Evolutionary conservation across 23 red algal genomes (phyloP), one percentile per base, ranked within the genome.

Genomic region (Gracilaria gracilis): DNA sequence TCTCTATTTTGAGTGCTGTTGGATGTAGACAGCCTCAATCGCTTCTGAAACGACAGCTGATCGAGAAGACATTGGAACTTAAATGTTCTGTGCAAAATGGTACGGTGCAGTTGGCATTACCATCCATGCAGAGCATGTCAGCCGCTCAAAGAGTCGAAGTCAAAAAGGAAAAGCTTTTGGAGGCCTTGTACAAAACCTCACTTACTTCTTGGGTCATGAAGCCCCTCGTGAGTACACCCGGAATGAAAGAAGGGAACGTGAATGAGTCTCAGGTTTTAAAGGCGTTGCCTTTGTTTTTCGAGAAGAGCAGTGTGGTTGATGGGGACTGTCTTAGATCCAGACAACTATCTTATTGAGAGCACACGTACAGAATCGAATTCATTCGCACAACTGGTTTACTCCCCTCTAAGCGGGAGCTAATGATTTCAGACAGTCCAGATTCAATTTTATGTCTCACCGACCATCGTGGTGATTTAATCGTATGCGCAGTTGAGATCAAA

Each of bases 121-220:
- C 14, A 31, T 20, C 27, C 9, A 50, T 50, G 50, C 50, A 31
- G 0, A 15, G 19, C 16, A 23, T 58, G 19, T 20, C 54, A 23
- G 15, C 54, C 4, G 54, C 54, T 23, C 54, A 58, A 20, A 58
- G 54, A 58, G 19, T 3, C 6, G 54, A 58, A 58, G 2, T 58
- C 2, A 31, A 33, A 31, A 65, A 15, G 17, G 13, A 42, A 15
- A 84, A 42, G 28, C 29, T 84, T 33, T 36, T 35, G 27, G 40
- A 61, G n/a, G 12, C 9, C 33, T 23, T 84, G 28, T 34, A 65
- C 39, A 46, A 67, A 17, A 40, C 21, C 14, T 84, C 59, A 31
- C 37, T 84, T 21, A 67, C 6, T 32, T 42, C 0, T 21, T 65
- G 57, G 80, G 53, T 84, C 7, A 84, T 84, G 80, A 84, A 84